Conservation (phyloP, 208 protist species). For the Leishmania guyanensis region DNA sequence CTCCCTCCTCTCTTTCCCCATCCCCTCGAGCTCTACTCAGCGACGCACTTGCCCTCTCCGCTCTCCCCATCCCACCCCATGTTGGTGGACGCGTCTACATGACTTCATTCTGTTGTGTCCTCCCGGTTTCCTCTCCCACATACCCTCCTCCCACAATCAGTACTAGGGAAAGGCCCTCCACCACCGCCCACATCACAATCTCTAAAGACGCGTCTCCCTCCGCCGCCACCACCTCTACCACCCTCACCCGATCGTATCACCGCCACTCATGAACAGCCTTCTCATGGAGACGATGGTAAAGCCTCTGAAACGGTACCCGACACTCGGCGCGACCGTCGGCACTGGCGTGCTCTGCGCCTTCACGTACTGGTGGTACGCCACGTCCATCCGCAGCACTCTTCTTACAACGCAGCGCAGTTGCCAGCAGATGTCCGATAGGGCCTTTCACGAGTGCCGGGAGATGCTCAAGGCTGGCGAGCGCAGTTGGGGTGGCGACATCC, state of each 20-base stretch:
- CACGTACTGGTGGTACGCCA: slow-evolving; percentile 79
- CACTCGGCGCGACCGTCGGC: slow-evolving; percentile 49
- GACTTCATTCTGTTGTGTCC: too few relatives aligned
- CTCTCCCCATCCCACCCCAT: too few relatives aligned
- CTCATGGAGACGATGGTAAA: slow-evolving; percentile 44
- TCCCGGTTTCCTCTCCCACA: too few relatives aligned
- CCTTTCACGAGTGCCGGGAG: slow-evolving; percentile 67
- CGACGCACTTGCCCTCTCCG: too few relatives aligned
- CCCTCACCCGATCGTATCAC: not conserved
- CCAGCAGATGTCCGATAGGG: slow-evolving; percentile 45
- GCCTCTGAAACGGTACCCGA: slow-evolving; percentile 52
- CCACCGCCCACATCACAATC: not conserved
- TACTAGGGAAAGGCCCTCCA: not conserved
- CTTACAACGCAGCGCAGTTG: slow-evolving; percentile 56
- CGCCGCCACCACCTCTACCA: not conserved
- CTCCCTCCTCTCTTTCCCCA: too few relatives aligned
- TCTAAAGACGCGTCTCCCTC: not conserved
- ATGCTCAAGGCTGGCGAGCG: slow-evolving; percentile 71
- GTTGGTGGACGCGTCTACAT: too few relatives aligned
- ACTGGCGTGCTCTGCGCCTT: slow-evolving; percentile 56
- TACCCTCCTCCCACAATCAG: too few relatives aligned
- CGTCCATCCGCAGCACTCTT: slow-evolving; percentile 52
- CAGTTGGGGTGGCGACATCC: slow-evolving; percentile 67
- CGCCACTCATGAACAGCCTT: slow-evolving; percentile 42
- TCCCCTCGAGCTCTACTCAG: too few relatives aligned